phyloP scores from a whole-genome alignment of 768 basidiomycete genomes.

The Candolleomyces eurysporus region DNA sequence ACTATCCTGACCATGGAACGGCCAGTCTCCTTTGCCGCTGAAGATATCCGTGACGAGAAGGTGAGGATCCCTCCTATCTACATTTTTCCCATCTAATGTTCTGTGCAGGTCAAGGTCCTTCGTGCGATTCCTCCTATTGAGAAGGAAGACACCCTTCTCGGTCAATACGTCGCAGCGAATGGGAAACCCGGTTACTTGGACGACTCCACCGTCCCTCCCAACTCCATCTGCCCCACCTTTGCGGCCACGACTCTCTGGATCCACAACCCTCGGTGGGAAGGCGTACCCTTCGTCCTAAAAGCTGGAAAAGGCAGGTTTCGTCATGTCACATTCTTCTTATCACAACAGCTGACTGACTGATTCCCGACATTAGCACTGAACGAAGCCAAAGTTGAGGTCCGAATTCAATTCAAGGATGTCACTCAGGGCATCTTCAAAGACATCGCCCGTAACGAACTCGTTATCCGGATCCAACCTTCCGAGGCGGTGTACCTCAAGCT shows the following conservation, averaged over 20 bases:
- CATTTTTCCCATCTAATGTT: neutral
- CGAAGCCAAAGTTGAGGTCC: conserved; percentile 98
- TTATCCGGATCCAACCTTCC: conserved; percentile 93
- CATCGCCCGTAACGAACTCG: conserved; percentile 94
- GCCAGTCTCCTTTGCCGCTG: conserved; percentile 94
- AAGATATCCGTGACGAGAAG: conserved; percentile 99
- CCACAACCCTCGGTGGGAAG: conserved; percentile 96
- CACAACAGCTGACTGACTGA: neutral
- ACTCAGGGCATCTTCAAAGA: conserved; percentile 96
- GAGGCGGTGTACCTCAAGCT: conserved; percentile 97
- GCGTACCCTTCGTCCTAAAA: conserved; percentile 97
- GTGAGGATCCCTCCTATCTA: conserved; percentile 34
- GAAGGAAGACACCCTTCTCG: conserved; percentile 78
- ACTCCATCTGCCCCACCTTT: conserved; percentile 91
- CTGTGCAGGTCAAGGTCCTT: conserved; percentile 86
- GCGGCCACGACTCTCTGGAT: conserved; percentile 90
- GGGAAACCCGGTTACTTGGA: conserved; percentile 99
- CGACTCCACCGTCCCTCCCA: conserved; percentile 90
- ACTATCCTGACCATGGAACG: conserved; percentile 97
- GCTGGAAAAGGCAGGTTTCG: conserved; percentile 82
- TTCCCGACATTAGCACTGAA: conserved; percentile 67
- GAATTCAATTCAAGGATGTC: conserved; percentile 97
- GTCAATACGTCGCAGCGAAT: conserved; percentile 87
- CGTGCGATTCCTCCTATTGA: conserved; percentile 85
- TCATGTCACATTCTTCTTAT: neutral